These are phyloP conservation scores for Rhinocladiella mackenziei DNA, from an alignment of 2,329 filamentous ascomycete species.

Conservation along the genomic window DNA sequence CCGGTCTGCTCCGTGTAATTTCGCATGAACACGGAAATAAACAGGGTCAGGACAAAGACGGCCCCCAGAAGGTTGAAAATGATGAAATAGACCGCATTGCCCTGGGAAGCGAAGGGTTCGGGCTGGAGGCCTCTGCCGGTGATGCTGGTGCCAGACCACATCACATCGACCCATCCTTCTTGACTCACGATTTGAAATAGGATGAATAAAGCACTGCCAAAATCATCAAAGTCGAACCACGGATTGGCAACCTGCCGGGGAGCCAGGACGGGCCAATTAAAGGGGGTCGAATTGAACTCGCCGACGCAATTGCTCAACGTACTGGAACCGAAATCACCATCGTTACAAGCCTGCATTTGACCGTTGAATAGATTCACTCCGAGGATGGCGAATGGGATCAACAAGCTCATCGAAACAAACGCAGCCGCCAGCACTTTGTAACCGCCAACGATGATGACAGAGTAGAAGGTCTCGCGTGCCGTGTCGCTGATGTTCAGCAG, in stretches of 20 bases:
- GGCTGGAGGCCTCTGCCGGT: conserved; percentile 74
- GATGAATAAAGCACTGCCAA: conserved; percentile 88
- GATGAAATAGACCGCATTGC: conserved; percentile 91
- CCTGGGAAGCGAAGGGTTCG: conserved; percentile 62
- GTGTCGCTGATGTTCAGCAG: conserved; percentile 95
- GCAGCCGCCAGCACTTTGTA: conserved; percentile 92
- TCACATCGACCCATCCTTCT: conserved; percentile 96
- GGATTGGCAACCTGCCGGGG: conserved; percentile 77
- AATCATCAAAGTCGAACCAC: conserved; percentile 90
- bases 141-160: conserved; percentile 77
- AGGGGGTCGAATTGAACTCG: conserved; percentile 74
- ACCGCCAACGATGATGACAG: conserved; percentile 85
- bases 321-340: conserved; percentile 46
- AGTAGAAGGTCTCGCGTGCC: conserved; percentile 92
- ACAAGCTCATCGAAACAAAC: conserved; percentile 86
- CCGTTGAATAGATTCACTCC: conserved; percentile 90
- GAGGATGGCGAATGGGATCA: conserved; percentile 96
- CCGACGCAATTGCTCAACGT: conserved; percentile 70
- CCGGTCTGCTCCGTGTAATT: conserved; percentile 99
- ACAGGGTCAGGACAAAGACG: conserved; percentile 93
- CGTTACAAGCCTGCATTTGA: conserved; percentile 75
- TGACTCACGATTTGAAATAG: conserved; percentile 98
- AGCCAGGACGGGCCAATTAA: conserved; percentile 77
- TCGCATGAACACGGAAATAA: conserved; percentile 99
- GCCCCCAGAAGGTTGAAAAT: conserved; percentile 94